Conservation (phyloP, 2,329 filamentous ascomycete genomes). For the Penicillium sclerotigenum region DNA sequence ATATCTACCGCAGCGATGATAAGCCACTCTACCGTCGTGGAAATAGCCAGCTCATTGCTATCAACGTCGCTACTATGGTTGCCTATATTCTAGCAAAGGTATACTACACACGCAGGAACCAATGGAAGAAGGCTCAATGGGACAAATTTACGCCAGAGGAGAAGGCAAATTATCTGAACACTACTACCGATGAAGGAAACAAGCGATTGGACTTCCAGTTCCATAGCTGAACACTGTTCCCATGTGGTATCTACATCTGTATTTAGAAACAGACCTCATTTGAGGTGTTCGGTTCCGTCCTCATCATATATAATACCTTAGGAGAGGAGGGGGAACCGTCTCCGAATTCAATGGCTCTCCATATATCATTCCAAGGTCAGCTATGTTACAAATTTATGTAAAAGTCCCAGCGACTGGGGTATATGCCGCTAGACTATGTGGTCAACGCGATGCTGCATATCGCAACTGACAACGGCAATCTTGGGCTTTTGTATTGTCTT, state of each 20-base stretch:
- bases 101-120: constrained; percentile 30
- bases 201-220: constrained; percentile 57
- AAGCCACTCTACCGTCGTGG: constrained; percentile 48
- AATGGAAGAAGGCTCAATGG: constrained; percentile 44
- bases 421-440: too few species aligned
- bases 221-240: constrained; percentile 37
- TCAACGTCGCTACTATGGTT: constrained; percentile 49
- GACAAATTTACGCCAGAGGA: constrained; percentile 46
- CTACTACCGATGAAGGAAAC: constrained; percentile 52
- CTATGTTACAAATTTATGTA: neutral
- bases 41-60: constrained; percentile 44
- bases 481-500: too few species aligned
- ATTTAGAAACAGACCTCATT: neutral
- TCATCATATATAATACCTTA: neutral
- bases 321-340: too few species aligned
- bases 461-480: too few species aligned
- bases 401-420: too few species aligned
- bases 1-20: constrained; percentile 55
- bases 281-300: neutral
- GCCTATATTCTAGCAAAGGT: constrained; percentile 43
- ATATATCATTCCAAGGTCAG: neutral
- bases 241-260: neutral
- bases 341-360: neutral
- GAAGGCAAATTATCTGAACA: constrained; percentile 49
- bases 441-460: too few species aligned